phyloP scores from a whole-genome alignment of 2,329 filamentous ascomycete genomes.

The Thelonectria rubi region DNA sequence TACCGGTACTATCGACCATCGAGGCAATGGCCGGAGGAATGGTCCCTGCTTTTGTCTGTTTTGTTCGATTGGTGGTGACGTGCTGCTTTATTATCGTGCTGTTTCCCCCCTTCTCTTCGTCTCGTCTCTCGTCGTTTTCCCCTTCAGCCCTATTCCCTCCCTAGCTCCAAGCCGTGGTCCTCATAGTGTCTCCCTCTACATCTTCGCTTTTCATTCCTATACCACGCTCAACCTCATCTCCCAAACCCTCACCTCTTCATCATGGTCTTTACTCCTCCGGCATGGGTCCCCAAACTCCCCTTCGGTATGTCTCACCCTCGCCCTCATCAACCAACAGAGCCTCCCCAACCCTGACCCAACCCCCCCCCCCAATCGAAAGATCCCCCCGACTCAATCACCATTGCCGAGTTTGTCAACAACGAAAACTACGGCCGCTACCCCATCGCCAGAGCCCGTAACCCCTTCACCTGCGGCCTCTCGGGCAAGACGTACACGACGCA shows the following conservation, averaged over 20 bases:
- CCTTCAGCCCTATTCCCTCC: neutral
- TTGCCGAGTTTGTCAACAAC: conserved; percentile 80
- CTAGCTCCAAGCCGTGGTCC: neutral
- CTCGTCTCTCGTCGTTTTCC: neutral
- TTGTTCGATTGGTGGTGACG: neutral
- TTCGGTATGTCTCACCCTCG: conserved; percentile 49
- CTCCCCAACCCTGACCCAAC: conserved; percentile 2
- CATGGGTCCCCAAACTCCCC: conserved; percentile 69
- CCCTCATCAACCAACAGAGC: neutral
- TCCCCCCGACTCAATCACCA: conserved; percentile 76
- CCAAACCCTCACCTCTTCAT: neutral
- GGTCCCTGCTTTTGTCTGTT: neutral
- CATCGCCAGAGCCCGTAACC: conserved; percentile 69
- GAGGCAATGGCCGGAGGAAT: neutral
- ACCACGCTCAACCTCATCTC: neutral
- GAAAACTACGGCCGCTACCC: conserved; percentile 75
- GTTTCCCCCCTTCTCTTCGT: neutral
- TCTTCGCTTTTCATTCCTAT: neutral
- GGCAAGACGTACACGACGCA: conserved; percentile 71
- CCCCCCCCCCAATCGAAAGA: conserved; percentile 48
- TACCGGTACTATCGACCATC: too few relatives aligned
- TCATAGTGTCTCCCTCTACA: neutral
- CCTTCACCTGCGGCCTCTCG: conserved; percentile 80
- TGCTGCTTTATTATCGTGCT: neutral
- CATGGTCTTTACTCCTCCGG: conserved; percentile 68